Base-by-base conservation (phyloP, 495 filamentous ascomycete genomes). In the Penicillium herquei region DNA sequence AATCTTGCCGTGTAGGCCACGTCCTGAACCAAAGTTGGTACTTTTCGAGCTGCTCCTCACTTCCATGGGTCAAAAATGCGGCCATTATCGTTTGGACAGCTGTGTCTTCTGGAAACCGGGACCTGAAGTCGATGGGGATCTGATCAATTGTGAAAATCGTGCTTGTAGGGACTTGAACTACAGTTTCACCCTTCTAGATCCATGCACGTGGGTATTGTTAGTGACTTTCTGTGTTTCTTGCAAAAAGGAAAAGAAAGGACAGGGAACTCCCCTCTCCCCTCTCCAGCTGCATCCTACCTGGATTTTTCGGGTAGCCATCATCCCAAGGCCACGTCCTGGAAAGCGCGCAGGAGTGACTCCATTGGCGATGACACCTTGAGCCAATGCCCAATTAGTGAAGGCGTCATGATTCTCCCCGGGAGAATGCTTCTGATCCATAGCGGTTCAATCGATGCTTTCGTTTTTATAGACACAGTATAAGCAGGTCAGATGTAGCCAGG, bases 51-150 rank as follows among this genome's bases (percentile, higher is more conserved):
- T 70, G 55, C 31, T 66, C 54, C n/a, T 67, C 52, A 47, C 63
- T 54, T 14, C 69, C 68, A 34, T 86, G 75, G 18, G 84, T 80
- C 7, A 96, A 71, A 53, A 82, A 87, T 1, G 85, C 81, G n/a
- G 91, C 87, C 7, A 91, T 75, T 13, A 89, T 73, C 5, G 84
- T 86, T 57, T 93, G 88, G 26, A 88, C 78, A 1, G 80, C 80
- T 34, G 83, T 83, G 48, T 70, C 76, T 18, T 76, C 71, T 12
- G 81, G 67, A 42, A 82, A 76, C 32, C 69, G 52, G 21, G 75
- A 72, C 7, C 54, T 52, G 49, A 77, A 73, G 14, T 62, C 62
- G n/a, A 50, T 34, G 14, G 86, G 86, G 21, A 90, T 74, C 2
- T 78, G 78, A 32, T 85, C 74, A 44, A 80, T 59, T 11, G 82